Conservation (phyloP, 805 yeast genomes). For the Nakazawaea laoshanensis region DNA sequence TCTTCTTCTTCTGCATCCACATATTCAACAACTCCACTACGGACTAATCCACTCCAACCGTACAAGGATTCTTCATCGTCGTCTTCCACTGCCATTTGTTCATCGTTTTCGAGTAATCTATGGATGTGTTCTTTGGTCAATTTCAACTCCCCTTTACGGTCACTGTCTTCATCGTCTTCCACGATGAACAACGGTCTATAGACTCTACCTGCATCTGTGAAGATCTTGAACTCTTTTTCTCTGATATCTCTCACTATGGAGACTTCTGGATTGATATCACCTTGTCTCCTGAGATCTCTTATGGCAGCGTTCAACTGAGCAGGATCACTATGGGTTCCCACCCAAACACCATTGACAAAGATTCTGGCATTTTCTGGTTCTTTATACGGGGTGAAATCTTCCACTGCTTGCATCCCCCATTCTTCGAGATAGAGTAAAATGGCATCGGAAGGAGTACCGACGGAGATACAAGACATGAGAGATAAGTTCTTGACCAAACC, state of each 20-base stretch:
- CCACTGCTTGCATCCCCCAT: conserved; percentile 99
- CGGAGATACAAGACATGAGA: conserved; percentile 94
- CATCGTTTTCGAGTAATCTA: conserved; percentile 54
- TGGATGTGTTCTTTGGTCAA: conserved; percentile 80
- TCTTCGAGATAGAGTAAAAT: conserved; percentile 89
- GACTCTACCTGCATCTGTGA: conserved; percentile 98
- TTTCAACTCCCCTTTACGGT: conserved; percentile 66
- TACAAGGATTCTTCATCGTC: conserved; percentile 39
- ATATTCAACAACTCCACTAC: conserved; percentile 87
- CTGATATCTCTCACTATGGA: conserved; percentile 95
- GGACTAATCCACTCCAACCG: conserved; percentile 81
- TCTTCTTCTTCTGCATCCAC: conserved; percentile 99
- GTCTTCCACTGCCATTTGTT: conserved; percentile 36
- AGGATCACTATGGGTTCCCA: conserved; percentile 96
- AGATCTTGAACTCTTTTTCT: conserved; percentile 91
- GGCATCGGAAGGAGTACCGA: conserved; percentile 95
- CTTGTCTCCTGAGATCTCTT: conserved; percentile 86
- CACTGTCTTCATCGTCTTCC: conserved; percentile 70
- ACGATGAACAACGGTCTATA: conserved; percentile 95
- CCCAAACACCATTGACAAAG: conserved; percentile 98
- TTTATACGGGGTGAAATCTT: conserved; percentile 89
- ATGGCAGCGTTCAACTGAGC: conserved; percentile 85
- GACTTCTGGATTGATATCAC: conserved; percentile 93
- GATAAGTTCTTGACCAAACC: conserved; percentile 96
- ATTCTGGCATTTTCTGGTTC: conserved; percentile 89